Conservation (phyloP, 441 rosid species). For the Metrosideros polymorpha region DNA sequence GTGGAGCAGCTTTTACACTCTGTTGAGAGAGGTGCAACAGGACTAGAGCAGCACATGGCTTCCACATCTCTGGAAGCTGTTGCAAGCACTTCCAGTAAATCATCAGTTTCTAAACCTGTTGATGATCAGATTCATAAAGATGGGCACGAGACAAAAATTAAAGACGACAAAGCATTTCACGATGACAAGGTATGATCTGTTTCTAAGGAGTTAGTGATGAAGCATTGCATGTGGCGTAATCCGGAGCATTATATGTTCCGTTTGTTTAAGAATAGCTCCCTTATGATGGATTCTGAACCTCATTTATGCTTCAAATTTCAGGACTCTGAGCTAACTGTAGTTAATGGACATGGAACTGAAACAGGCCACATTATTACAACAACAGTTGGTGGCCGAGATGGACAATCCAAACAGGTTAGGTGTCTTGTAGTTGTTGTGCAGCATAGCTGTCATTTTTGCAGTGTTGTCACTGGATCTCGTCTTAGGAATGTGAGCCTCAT, state of each 20-base stretch:
- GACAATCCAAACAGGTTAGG: conserved; percentile 85
- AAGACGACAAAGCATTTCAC: conserved; percentile 39
- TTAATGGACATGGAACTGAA: conserved; percentile 73
- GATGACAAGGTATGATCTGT: conserved; percentile 53
- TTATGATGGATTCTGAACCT: background rate
- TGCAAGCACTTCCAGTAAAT: conserved; percentile 39
- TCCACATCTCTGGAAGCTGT: conserved; percentile 38
- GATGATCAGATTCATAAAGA: conserved; percentile 59
- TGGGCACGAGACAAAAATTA: conserved; percentile 52
- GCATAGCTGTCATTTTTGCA: background rate
- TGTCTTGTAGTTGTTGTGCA: background rate
- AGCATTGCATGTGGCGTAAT: background rate
- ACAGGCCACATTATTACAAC: conserved; percentile 81
- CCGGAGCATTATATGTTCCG: background rate
- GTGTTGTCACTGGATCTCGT: background rate
- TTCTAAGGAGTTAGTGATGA: background rate
- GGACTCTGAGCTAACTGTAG: conserved; percentile 59
- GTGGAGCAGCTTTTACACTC: background rate
- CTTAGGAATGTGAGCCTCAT: background rate
- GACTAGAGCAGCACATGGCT: conserved; percentile 41
- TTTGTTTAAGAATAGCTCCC: background rate
- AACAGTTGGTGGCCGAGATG: conserved; percentile 69
- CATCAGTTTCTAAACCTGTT: conserved; percentile 24
- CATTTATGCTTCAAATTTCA: conserved; percentile 15
- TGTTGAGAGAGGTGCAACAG: conserved; percentile 36